A percentile compares a stretch with the other conserved stretches of the same genome.
Conservation (phyloP, 2,329 filamentous ascomycete genomes). For the Xylariaceae sp. region DNA sequence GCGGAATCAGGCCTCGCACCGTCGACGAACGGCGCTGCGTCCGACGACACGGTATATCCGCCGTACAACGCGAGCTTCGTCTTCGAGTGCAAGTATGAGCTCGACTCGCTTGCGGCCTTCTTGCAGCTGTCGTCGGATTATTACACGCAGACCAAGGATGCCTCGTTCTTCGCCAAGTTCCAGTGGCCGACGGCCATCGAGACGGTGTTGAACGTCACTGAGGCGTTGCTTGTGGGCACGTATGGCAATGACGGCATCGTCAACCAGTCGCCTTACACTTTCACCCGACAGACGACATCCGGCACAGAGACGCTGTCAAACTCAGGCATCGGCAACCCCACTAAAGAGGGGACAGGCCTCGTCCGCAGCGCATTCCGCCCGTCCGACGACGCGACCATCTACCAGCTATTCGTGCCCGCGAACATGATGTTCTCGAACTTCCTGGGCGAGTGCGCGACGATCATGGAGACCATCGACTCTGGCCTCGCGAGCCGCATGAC, state of each 20-base stretch:
- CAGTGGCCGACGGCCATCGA: conserved; percentile 66
- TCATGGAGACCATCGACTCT: conserved; percentile 27
- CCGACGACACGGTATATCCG: conserved; percentile 60
- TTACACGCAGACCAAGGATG: conserved; percentile 62
- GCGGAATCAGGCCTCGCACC: conserved; percentile 64
- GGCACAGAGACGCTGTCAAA: conserved; percentile 72
- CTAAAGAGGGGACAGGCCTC: conserved; percentile 64
- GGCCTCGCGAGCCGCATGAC: conserved; percentile 45
- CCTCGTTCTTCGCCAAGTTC: conserved; percentile 62
- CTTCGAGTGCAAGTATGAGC: conserved; percentile 83
- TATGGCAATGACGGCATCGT: conserved; percentile 57
- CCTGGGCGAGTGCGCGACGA: conserved; percentile 40
- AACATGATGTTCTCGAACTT: conserved; percentile 67
- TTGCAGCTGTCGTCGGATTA: conserved; percentile 70
- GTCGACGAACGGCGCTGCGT: conserved; percentile 52
- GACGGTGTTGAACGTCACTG: conserved; percentile 47
- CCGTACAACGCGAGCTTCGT: conserved; percentile 62
- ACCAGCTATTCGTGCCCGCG: conserved; percentile 73
- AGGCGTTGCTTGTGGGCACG: conserved; percentile 59
- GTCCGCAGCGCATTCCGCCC: conserved; percentile 75
- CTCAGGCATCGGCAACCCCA: conserved; percentile 65
- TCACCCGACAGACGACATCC: conserved; percentile 60
- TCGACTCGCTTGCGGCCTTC: conserved; percentile 76
- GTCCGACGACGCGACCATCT: conserved; percentile 73
- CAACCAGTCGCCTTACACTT: conserved; percentile 60